Base-by-base conservation (phyloP, 2,329 filamentous ascomycete genomes). In the Periconia sp. region DNA sequence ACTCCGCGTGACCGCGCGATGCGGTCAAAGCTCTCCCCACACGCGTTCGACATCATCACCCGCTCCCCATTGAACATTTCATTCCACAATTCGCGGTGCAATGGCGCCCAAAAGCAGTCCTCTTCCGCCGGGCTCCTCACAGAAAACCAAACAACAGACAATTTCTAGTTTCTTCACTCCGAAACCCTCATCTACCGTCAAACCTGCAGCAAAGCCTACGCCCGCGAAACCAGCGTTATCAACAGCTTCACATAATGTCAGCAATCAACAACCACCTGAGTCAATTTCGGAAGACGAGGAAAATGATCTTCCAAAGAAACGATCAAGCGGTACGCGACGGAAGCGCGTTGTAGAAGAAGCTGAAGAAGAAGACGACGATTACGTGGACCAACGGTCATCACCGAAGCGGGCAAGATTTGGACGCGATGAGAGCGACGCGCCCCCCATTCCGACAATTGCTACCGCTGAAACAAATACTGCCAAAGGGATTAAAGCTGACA, bases 141-240 rank as follows among this genome's bases (percentile, higher is more conserved):
- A 79, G 42, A 69, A 64, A 50, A 89, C 88, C 74, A 90, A 88
- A 64, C 91, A 97, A 69, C 84, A 88, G 61, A 90, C 91, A 1
- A 87, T 97, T 56, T 94, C 91, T 2, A 92, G 86, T 68, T 96
- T 96, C 76, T 96, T 96, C 71, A 83, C 85, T 1, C 69, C 69
- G 1, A 77, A 75, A 55, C 56, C 71, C 5, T 61, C 72, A 54
- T 68, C 69, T 66, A 63, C 71, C 60, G 71, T 68, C 56, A 70
- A 63, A 59, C 56, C 53, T 49, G 11, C 59, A 43, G 44, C 27
- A 13, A 33, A 46, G 13, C 54, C 15, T 11, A n/a, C 33, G 3
- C 41, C 58, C 10, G 65, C 55, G 14, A 56, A 55, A 45, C 50
- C 53, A 7, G 49, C 65, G 23, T 57, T 64, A 40, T 50, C 70